Evolutionary conservation across 1,139 yeast genomes (phyloP).

Genomic region (Kodamaea sp.): DNA sequence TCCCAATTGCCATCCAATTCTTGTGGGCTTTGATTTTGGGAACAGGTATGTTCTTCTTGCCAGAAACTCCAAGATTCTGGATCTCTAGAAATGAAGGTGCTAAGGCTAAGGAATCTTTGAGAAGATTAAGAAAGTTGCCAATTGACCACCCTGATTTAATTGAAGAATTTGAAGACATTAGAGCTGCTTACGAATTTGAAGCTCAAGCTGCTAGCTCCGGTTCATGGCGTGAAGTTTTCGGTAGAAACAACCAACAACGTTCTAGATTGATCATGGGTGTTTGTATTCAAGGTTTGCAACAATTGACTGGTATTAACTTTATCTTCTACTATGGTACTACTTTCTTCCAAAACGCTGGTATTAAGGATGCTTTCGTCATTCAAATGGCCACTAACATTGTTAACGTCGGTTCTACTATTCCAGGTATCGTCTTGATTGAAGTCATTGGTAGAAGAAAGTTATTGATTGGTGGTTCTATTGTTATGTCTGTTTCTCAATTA

Average conservation of each 20-base stretch:
- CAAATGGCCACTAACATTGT: slow-evolving; percentile 37
- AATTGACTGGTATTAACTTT: slow-evolving; percentile 72
- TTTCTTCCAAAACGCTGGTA: slow-evolving; percentile 57
- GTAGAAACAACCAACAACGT: slow-evolving; percentile 31
- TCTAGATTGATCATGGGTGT: slow-evolving; percentile 37
- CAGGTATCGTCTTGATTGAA: slow-evolving; percentile 37
- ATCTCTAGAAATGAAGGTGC: slow-evolving; percentile 52
- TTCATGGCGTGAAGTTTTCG: slow-evolving; percentile 34
- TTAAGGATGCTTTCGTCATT: slow-evolving; percentile 33
- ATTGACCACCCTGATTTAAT: slow-evolving; percentile 38
- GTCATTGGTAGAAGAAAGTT: slow-evolving; percentile 36
- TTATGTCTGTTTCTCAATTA: slow-evolving; percentile 24
- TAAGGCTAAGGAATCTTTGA: slow-evolving; percentile 47
- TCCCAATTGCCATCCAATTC: slow-evolving; percentile 56
- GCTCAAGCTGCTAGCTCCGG: slow-evolving; percentile 24
- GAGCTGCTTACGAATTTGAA: slow-evolving; percentile 38
- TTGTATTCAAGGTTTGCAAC: slow-evolving; percentile 51
- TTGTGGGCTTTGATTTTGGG: slow-evolving; percentile 40
- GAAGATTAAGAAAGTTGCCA: slow-evolving; percentile 33
- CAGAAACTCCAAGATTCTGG: slow-evolving; percentile 77
- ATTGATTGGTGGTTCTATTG: slow-evolving; percentile 35
- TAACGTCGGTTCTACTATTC: slow-evolving; percentile 33
- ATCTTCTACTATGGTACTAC: slow-evolving; percentile 68
- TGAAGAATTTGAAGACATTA: slow-evolving; percentile 38
- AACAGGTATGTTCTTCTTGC: slow-evolving; percentile 59